Evolutionary conservation across 225 moss, liverwort and hornwort species (phyloP).

Genomic region (Sphagnum tenellum): DNA sequence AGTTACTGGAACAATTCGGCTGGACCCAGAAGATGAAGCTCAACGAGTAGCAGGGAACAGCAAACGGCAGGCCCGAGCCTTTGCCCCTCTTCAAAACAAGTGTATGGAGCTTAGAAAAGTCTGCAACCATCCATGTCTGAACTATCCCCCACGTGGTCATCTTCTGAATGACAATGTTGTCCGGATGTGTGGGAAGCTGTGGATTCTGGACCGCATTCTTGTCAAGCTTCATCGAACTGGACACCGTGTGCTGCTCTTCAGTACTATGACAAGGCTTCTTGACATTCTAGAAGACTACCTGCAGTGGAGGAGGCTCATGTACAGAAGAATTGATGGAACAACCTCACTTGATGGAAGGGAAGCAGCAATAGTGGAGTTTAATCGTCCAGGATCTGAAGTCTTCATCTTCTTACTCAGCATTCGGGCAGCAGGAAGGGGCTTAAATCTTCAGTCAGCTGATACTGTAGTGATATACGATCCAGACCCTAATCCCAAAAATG

Average conservation of each 20-base stretch:
- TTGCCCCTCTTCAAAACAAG: slow-evolving; percentile 93
- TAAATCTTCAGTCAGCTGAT: slow-evolving; percentile 96
- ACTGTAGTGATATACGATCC: slow-evolving; percentile 98
- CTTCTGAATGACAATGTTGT: slow-evolving; percentile 50
- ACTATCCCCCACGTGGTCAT: slow-evolving; percentile 84
- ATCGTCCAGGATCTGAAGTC: slow-evolving; percentile 76
- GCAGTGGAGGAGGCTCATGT: slow-evolving; percentile 73
- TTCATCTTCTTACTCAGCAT: slow-evolving; percentile 97
- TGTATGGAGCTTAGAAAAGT: slow-evolving; percentile 99
- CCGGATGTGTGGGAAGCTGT: slow-evolving; percentile 80
- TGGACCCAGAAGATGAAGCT: slow-evolving; percentile 93
- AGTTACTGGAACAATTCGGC: slow-evolving; percentile 84
- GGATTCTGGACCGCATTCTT: slow-evolving; percentile 88
- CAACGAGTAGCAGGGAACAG: slow-evolving; percentile 82
- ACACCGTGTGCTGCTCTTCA: slow-evolving; percentile 91
- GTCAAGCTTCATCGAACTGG: slow-evolving; percentile 92
- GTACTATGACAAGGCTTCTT: slow-evolving; percentile 92
- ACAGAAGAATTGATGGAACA: slow-evolving; percentile 97
- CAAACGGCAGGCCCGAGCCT: slow-evolving; percentile 86
- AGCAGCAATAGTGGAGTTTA: slow-evolving; percentile 95
- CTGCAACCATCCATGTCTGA: slow-evolving; percentile 91
- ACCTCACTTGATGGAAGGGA: slow-evolving; percentile 89
- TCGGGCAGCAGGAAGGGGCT: slow-evolving; percentile 94
- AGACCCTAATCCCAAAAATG: slow-evolving; percentile 98
- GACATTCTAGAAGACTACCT: slow-evolving; percentile 95